Base-by-base conservation (phyloP, 2,329 filamentous ascomycete species). In the Venturia pyrina region DNA sequence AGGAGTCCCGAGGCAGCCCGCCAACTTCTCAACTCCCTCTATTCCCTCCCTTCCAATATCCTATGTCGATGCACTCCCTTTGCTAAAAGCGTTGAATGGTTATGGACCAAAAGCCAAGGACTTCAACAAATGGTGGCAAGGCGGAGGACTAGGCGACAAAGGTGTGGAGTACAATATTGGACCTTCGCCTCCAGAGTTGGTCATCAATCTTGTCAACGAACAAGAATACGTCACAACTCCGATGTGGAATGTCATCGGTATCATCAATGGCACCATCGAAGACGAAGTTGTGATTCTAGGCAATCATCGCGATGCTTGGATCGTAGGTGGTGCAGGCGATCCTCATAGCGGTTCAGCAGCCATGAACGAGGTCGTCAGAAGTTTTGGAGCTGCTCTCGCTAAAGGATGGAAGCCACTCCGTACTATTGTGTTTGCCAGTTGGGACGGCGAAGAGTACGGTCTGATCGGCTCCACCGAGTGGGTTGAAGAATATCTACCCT, bases 41-140 rank as follows among this genome's bases (percentile, higher is more conserved):
- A 98, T 98, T 65, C 93, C 95, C 0, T 98, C 93, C 0, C 79
- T 97, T 1, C 93, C 93, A 4, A 90, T 98, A 63, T 97, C 93
- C 0, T 97, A 96, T 73, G 78, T 81, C 7, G 93, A 98, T 70
- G 93, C 90, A 0, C 75, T 97, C 1, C 93, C 93, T 0, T 85
- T 98, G 17, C 83, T 98, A n/a, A 90, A 89, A 73, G 89, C 93
- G 0, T 82, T 99, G 62, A 97, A 98, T 72, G 93, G 92, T 10
- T 85, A 96, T 72, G 95, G 93, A 0, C 91, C 90, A 5, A 85
- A 87, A 70, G 88, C 89, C 0, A 83, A 85, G 5, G 87, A 92
- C 21, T 86, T 97, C 70, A 88, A 87, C 72, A 79, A 86, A 66
- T 83, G 80, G 70, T 96, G 92, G 91, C 81, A 84, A 65, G 87